Base-by-base conservation (phyloP, 768 basidiomycete genomes). In the Mycena venus region DNA sequence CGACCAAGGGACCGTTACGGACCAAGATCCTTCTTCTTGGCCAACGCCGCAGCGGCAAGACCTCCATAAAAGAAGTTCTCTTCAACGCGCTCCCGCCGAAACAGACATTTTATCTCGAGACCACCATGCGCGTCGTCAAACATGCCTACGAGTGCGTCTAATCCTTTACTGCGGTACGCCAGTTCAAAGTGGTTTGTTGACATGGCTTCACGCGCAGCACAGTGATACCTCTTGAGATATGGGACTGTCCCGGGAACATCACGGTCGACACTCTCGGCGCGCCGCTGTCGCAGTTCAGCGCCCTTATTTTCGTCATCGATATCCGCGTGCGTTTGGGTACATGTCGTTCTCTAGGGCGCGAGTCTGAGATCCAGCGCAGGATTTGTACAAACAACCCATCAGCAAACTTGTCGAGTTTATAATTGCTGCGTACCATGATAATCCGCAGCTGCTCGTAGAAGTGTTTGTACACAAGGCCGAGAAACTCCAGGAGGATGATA, bases 381-480 rank as follows among this genome's bases (percentile, higher is more conserved):
- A 96, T 80, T 86, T 95, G 31, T 96, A 96, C 82, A 93, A 95
- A 78, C 92, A 95, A 77, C 92, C 96, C 14, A 93, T 98, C 72
- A 88, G 91, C 51, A 93, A 92, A 75, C 91, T 97, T 63, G 92
- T 95, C 68, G 91, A 95, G 73, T 92, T 96, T 78, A 93, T 97
- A 75, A 87, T 93, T 36, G 90, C 93, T 9, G 93, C 95, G 4
- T 94, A 92, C 80, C 88, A 91, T 51, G 89, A 92, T 47, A 95
- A 95, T 79, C 95, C 93, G 7, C 86, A 88, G 49, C 90, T 97
- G 70, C 91, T 92, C 75, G 88, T 99, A 31, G 96, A 98, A 80
- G 93, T 99, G 36, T 98, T 99, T 78, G 95, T 97, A 8, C 98
- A 99, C 85, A 99, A 99, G 83, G 94, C 95, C 9, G 98, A 99